Evolutionary conservation across 768 basidiomycete species (phyloP), one percentile per base, ranked within the genome.

Genomic region (Calocera viscosa): DNA sequence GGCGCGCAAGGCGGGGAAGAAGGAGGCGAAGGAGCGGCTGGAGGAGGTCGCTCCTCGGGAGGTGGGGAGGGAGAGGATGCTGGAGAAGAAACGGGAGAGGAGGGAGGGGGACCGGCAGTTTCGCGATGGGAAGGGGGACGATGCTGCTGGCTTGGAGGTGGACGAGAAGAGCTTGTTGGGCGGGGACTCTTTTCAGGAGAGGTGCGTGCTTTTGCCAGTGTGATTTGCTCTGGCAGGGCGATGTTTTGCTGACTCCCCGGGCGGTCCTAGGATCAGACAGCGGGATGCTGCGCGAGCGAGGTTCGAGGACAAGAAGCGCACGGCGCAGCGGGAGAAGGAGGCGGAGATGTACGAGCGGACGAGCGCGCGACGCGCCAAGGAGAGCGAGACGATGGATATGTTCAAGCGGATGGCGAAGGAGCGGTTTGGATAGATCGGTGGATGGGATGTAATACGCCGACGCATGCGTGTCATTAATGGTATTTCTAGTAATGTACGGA

Each of bases 331-430:
- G 47, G 73, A 69, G 19, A 68, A 67, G 35, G 65, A 63, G 30
- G 53, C 76, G 75, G 67, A 69, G 39, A 35, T 85, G 83, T 60
- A 87, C 43, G 91, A 94, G 73, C 83, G 88, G 66, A 80, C 82
- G 0, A 79, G 72, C 26, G 85, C 82, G 3, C 79, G 85, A 67
- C 85, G 82, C 71, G 86, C 88, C 73, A 94, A 90, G 73, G 93
- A 96, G 72, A 86, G 86, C 74, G 89, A 86, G 19, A 96, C 92
- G 0, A 97, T 97, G 91, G 91, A 91, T 67, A 94, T 94, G 92
- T 93, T 96, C 76, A 90, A 90, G 76, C 85, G 88, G 70, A 78
- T 95, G 74, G 94, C 93, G n/a, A 92, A 89, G 74, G 82, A 89
- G 72, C 80, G 89, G 66, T 95, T 90, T 71, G 92, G 91, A 33